Conservation (phyloP, 768 basidiomycete species). For the Ephemerocybe angulata region DNA sequence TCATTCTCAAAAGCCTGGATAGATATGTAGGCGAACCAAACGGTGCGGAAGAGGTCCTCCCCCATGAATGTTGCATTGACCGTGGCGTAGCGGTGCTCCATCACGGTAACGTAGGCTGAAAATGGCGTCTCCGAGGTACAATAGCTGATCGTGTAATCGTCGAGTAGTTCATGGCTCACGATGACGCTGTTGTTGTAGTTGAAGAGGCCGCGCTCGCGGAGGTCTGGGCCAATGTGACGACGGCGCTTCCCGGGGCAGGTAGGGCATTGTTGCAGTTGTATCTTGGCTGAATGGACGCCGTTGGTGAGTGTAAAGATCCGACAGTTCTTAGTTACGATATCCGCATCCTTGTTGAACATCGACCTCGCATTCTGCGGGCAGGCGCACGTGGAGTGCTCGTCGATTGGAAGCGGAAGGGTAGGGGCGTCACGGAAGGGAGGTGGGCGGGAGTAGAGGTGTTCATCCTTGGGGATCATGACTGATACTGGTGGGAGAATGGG, state of each 20-base stretch:
- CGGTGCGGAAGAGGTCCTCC: constrained; percentile 25
- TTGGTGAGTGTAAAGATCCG: constrained; percentile 12
- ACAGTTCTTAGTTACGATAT: not conserved
- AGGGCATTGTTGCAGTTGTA: constrained; percentile 17
- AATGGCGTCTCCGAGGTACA: constrained; percentile 35
- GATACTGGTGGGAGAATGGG: constrained; percentile 9
- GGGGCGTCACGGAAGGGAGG: constrained; percentile 1
- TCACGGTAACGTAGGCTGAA: not conserved
- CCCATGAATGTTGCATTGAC: constrained; percentile 19
- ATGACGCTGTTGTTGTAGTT: constrained; percentile 18
- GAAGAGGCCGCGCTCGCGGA: constrained; percentile 24
- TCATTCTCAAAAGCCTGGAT: constrained; percentile 20
- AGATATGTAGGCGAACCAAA: constrained; percentile 32
- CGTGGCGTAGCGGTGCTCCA: constrained; percentile 16
- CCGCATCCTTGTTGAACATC: not conserved
- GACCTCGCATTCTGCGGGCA: not conserved
- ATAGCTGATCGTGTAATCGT: constrained; percentile 30
- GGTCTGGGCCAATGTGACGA: constrained; percentile 29
- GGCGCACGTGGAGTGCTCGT: constrained; percentile 8
- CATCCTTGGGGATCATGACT: constrained; percentile 12
- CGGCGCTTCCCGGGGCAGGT: constrained; percentile 6
- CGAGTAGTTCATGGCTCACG: constrained; percentile 30
- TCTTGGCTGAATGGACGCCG: not conserved
- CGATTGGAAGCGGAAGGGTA: not conserved
- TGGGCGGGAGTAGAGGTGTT: not conserved